These are phyloP conservation scores for Citrus mangshanensis DNA, from an alignment of 345 rosid species.

Conservation along the genomic window DNA sequence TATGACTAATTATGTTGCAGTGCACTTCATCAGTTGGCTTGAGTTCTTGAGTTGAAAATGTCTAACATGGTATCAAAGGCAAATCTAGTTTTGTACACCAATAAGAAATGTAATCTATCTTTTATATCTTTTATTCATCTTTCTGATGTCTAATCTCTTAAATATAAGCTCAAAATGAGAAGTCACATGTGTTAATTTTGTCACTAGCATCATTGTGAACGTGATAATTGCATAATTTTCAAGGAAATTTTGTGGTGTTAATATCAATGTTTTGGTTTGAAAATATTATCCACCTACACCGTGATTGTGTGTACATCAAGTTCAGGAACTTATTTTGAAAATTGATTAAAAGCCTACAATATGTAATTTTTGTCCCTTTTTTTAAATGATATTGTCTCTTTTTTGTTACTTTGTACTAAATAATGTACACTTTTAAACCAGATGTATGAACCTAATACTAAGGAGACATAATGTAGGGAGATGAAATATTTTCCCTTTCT, in stretches of 20 bases:
- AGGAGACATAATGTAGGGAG: not conserved
- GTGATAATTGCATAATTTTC: not conserved
- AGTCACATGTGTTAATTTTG: not conserved
- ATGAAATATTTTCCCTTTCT: not conserved
- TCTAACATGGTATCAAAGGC: not conserved
- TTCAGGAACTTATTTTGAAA: not conserved
- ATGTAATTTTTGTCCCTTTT: not conserved
- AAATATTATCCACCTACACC: not conserved
- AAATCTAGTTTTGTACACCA: not conserved
- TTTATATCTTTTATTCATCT: not conserved
- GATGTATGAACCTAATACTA: not conserved
- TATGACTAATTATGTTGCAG: not conserved
- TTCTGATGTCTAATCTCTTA: not conserved
- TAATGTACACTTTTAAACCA: not conserved
- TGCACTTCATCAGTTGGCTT: not conserved
- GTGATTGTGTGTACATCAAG: not conserved
- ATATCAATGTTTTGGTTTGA: not conserved
- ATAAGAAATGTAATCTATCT: not conserved
- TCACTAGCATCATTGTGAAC: not conserved
- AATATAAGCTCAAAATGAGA: not conserved
- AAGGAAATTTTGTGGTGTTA: not conserved
- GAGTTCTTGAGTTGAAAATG: not conserved
- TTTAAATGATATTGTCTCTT: not conserved
- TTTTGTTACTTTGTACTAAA: not conserved
- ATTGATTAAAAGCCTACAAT: no score